A percentile compares a stretch with the other conserved stretches of the same genome.
These are phyloP conservation scores for Irpex sp. DNA, from an alignment of 1,284 basidiomycete genomes.

Conservation along the genomic window DNA sequence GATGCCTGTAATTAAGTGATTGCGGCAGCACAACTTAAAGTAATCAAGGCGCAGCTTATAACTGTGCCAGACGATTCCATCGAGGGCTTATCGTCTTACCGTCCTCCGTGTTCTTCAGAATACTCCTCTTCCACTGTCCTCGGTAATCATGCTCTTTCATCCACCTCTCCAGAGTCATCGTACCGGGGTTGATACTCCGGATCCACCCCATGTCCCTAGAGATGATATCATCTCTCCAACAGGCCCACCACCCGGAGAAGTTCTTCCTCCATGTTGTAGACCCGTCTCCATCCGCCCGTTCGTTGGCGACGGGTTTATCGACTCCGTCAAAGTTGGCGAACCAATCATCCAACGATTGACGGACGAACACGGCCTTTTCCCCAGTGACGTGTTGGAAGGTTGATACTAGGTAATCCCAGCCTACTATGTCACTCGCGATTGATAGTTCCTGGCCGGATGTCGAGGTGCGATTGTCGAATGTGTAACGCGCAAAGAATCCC, in stretches of 20 bases:
- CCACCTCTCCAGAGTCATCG: slow-evolving; percentile 13
- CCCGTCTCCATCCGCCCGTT: slow-evolving; percentile 23
- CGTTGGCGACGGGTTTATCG: slow-evolving; percentile 33
- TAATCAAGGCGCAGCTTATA: background rate
- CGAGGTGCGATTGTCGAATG: slow-evolving; percentile 41
- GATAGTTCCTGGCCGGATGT: slow-evolving; percentile 2
- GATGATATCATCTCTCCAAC: slow-evolving; percentile 36
- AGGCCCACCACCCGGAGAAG: slow-evolving; percentile 35
- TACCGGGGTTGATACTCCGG: slow-evolving; percentile 27
- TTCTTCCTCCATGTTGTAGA: slow-evolving; percentile 33
- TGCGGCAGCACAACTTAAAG: background rate
- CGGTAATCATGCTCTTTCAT: slow-evolving; percentile 14
- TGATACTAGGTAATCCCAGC: slow-evolving; percentile 38
- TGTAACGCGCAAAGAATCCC: slow-evolving; percentile 33
- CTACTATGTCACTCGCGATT: slow-evolving; percentile 24
- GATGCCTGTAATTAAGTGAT: no score
- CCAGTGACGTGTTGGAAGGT: slow-evolving; percentile 44
- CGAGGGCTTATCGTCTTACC: slow-evolving; percentile 10
- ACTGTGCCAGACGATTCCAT: background rate
- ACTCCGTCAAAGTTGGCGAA: slow-evolving; percentile 31
- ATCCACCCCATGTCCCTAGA: slow-evolving; percentile 38
- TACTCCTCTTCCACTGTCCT: slow-evolving; percentile 8
- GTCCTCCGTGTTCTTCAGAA: slow-evolving; percentile 19
- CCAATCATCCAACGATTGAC: slow-evolving; percentile 39
- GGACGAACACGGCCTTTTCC: slow-evolving; percentile 33